phyloP scores from a whole-genome alignment of 352 stramenopile genomes.

The Phytophthora europaea region DNA sequence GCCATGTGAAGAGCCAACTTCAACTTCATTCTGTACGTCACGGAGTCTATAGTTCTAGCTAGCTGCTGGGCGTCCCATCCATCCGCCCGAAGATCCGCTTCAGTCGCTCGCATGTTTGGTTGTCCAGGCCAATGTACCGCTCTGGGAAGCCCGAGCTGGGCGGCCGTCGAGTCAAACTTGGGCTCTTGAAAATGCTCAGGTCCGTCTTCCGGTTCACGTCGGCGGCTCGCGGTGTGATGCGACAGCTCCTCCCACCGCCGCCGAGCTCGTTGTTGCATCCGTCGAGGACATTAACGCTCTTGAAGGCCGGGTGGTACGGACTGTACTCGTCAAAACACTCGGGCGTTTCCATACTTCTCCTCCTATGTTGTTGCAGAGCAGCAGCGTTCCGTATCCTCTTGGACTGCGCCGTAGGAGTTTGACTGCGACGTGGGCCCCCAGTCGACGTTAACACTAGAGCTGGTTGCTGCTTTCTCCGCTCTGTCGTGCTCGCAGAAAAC shows the following conservation, averaged over 20 bases:
- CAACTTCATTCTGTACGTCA: not conserved
- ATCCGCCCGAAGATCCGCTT: constrained; percentile 85
- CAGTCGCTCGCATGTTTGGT: constrained; percentile 74
- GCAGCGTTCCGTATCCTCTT: constrained; percentile 19
- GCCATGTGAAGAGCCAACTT: constrained; percentile 1
- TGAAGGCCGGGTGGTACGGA: constrained; percentile 77
- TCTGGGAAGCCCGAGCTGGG: constrained; percentile 70
- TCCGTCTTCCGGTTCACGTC: constrained; percentile 53
- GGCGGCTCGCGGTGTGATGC: not conserved
- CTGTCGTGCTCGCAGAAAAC: constrained; percentile 7
- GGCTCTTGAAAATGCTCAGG: constrained; percentile 86
- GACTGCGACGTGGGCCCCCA: not conserved
- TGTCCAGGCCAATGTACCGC: constrained; percentile 84
- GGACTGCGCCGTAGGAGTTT: constrained; percentile 19
- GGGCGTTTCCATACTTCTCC: constrained; percentile 27
- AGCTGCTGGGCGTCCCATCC: constrained; percentile 33
- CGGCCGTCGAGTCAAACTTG: constrained; percentile 56
- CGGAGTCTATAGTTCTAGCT: not conserved
- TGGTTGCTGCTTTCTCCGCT: constrained; percentile 18
- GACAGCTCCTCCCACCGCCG: constrained; percentile 2
- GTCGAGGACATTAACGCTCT: constrained; percentile 50
- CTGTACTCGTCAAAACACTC: constrained; percentile 89
- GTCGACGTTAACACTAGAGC: not conserved
- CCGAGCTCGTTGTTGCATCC: constrained; percentile 40
- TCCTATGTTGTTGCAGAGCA: constrained; percentile 14